phyloP scores from a whole-genome alignment of 2,329 filamentous ascomycete genomes.

The Diplodia scrobiculata region DNA sequence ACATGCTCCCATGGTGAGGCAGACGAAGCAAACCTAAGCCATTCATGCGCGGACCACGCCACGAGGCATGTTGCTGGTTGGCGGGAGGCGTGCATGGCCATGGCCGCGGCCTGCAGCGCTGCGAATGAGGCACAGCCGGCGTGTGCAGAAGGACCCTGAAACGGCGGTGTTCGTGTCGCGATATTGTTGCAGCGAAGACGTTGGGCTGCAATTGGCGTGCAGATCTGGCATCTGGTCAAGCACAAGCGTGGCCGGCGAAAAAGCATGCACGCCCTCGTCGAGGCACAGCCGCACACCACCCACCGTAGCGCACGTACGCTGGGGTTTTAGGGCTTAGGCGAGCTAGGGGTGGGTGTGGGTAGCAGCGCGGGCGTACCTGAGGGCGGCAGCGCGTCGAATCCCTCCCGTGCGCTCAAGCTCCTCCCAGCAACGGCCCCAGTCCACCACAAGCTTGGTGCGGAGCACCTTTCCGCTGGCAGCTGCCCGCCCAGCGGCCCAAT shows the following conservation, averaged over 20 bases:
- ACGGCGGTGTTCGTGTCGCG: conserved; percentile 27
- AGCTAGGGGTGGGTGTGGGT: not conserved
- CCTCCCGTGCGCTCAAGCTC: not conserved
- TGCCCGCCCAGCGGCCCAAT: not conserved
- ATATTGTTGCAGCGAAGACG: conserved; percentile 23
- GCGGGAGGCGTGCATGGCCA: conserved; percentile 14
- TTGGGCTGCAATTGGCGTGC: conserved; percentile 21
- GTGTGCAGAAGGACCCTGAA: conserved; percentile 15
- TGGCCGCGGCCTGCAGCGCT: not conserved
- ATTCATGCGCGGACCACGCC: conserved; percentile 7
- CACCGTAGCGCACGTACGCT: not conserved
- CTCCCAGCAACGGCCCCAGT: not conserved
- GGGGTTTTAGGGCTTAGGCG: conserved; percentile 15
- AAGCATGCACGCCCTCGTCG: not conserved
- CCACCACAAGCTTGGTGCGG: conserved; percentile 1
- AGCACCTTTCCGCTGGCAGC: not conserved
- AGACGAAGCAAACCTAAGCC: conserved; percentile 10
- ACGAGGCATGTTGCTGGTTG: not conserved
- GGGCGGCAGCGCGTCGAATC: conserved; percentile 1
- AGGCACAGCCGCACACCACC: conserved; percentile 2
- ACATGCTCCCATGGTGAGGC: conserved; percentile 1
- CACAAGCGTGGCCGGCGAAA: conserved; percentile 7
- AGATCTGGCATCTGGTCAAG: conserved; percentile 19
- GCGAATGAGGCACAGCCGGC: conserved; percentile 1
- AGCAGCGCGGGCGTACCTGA: conserved; percentile 21